These are phyloP conservation scores for Malania oleifera DNA, from an alignment of 164 flowering plant genomes.

Conservation along the genomic window DNA sequence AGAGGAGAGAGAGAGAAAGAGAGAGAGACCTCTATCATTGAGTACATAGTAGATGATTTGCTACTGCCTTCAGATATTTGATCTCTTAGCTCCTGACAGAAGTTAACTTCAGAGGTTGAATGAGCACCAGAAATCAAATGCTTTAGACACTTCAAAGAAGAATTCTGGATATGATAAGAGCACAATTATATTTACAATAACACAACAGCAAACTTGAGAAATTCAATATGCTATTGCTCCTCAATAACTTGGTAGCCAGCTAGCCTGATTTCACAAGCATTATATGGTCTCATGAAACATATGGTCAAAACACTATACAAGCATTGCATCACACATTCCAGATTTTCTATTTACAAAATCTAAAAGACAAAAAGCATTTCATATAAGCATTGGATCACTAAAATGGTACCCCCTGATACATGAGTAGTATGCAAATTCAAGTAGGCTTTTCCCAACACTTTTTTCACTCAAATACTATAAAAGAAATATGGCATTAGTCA, in stretches of 20 bases:
- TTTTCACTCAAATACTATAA: too few relatives aligned
- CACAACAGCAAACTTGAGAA: background rate
- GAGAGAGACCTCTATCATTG: slow-evolving; percentile 21
- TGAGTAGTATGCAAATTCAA: too few relatives aligned
- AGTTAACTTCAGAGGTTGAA: slow-evolving; percentile 18
- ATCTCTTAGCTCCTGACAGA: slow-evolving; percentile 21
- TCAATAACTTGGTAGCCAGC: background rate
- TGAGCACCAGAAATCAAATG: slow-evolving; percentile 15
- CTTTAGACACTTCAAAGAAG: slow-evolving; percentile 21
- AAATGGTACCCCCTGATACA: too few relatives aligned
- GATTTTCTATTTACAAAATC: too few relatives aligned
- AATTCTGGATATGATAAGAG: slow-evolving; percentile 16
- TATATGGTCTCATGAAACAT: too few relatives aligned
- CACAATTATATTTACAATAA: background rate
- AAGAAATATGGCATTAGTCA: too few relatives aligned
- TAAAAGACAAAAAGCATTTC: too few relatives aligned
- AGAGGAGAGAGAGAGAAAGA: background rate
- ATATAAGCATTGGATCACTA: too few relatives aligned
- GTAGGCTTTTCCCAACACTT: too few relatives aligned
- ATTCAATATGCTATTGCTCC: background rate
- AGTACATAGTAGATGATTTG: slow-evolving; percentile 15
- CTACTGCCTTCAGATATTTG: slow-evolving; percentile 15
- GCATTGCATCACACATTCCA: too few relatives aligned
- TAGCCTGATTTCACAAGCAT: too few relatives aligned
- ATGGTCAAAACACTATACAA: too few relatives aligned